Evolutionary conservation across 768 basidiomycete genomes (phyloP), one percentile per base, ranked within the genome.

Genomic region (Russula earlei): DNA sequence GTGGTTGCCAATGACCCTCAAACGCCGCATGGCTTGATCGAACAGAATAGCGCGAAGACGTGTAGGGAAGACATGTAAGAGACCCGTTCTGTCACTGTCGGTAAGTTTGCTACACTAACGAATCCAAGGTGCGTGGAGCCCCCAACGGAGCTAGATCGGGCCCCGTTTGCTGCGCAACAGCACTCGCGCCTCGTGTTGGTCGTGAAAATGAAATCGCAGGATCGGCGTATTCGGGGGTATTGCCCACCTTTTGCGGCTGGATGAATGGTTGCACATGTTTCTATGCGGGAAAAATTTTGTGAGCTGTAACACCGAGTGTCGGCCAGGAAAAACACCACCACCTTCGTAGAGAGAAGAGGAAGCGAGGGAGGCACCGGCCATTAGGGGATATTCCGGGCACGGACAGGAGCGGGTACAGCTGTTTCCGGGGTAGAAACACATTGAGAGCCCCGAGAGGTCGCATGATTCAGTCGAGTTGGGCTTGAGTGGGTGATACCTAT

Each of bases 21-120:
- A 57, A 57, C 55, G 36, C 17, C 37, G 11, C 44, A 25, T 34
- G 34, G n/a, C 45, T 57, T 45, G 56, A 52, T 52, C 56, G 27
- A n/a, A 52, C 56, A 51, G 56, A 57, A 52, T 45, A 52, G 24
- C 36, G 50, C 56, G 56, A 42, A 42, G 50, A 52, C 31, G 50
- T 37, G 51, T 33, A 52, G 11, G n/a, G 50, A 57, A 41, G 31
- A 25, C 27, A 6, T 31, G 22, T 11, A 31, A 44, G 48, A 31
- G 49, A 31, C 42, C 49, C 24, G 37, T 46, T 46, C 20, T 34
- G 34, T 31, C 41, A 22, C 37, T 36, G 42, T 50, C 38, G 55
- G 27, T 27, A 38, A 50, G 42, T 52, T 57, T 57, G 33, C 43
- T 52, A 40, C 56, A 29, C 20, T n/a, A 27, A 46, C 49, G 49